Conservation (phyloP, 2,329 filamentous ascomycete genomes). For the Colletotrichum filicis region DNA sequence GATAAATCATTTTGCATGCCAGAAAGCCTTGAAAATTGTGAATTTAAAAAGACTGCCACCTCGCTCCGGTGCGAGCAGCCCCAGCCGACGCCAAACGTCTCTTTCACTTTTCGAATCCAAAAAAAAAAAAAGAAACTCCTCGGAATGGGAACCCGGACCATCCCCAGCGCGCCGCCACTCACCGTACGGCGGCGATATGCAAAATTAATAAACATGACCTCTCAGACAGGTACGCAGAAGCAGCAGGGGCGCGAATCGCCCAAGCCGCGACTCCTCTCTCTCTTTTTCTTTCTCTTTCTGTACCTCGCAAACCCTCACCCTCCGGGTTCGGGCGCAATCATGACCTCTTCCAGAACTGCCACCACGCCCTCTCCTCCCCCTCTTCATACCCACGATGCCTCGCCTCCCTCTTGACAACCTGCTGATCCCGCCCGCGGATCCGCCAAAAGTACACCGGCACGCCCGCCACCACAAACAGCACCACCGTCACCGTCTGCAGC, state of each 20-base stretch:
- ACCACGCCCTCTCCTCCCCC: conserved; percentile 54
- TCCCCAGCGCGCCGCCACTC: no score
- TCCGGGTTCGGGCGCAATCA: background rate
- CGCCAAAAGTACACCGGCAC: conserved; percentile 92
- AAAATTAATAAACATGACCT: background rate
- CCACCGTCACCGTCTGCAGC: conserved; percentile 86
- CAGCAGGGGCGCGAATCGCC: background rate
- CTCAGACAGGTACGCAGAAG: background rate
- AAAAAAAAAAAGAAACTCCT: background rate
- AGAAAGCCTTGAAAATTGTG: background rate
- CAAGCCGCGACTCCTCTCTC: background rate
- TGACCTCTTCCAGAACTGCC: conserved; percentile 70
- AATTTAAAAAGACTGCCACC: no score
- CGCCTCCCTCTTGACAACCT: conserved; percentile 55
- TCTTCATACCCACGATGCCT: conserved; percentile 24
- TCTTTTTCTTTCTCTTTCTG: background rate
- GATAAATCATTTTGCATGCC: background rate
- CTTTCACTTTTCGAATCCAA: background rate
- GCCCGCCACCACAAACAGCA: conserved; percentile 85
- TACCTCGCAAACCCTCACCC: background rate
- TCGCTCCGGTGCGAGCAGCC: no score
- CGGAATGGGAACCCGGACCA: background rate
- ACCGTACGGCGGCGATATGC: background rate
- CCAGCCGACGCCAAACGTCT: background rate
- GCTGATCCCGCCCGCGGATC: conserved; percentile 72